A percentile compares a stretch with the other conserved stretches of the same genome.
Conservation (phyloP, 306 rosid species). For the Quercus robur region DNA sequence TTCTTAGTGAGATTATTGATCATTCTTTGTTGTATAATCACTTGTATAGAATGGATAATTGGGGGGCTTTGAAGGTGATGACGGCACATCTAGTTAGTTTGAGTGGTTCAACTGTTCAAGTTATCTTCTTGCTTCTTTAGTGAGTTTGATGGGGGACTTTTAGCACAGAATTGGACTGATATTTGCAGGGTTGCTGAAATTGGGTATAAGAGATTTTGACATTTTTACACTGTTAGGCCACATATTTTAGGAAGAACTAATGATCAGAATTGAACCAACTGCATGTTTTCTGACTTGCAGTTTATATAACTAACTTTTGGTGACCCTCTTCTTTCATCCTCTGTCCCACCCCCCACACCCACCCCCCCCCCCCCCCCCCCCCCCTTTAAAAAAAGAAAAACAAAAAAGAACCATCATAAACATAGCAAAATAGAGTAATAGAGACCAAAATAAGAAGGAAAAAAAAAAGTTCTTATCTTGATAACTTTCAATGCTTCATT, state of each 20-base stretch:
- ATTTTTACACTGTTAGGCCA: conserved; percentile 3
- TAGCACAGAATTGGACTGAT: conserved; percentile 11
- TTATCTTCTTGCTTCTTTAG: conserved; percentile 3
- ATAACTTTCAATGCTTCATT: conserved; percentile 9
- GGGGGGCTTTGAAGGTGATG: no score
- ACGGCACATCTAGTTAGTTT: not conserved
- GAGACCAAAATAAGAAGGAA: not conserved
- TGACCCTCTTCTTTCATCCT: not conserved
- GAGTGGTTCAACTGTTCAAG: conserved; percentile 6
- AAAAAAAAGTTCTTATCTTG: not conserved
- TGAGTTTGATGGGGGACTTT: conserved; percentile 3
- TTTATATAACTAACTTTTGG: not conserved
- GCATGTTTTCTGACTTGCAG: conserved; percentile 5
- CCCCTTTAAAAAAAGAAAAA: not conserved
- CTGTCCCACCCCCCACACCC: no score
- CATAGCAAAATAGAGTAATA: not conserved
- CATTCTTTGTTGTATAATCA: not conserved
- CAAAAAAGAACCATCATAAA: not conserved
- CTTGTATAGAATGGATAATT: not conserved
- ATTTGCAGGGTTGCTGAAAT: conserved; percentile 12
- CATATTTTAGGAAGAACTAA: not conserved
- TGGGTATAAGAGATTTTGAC: not conserved
- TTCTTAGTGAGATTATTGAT: not conserved
- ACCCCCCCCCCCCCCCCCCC: no score
- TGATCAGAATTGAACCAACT: conserved; percentile 1